A percentile compares a stretch with the other conserved stretches of the same genome.
phyloP scores from a whole-genome alignment of 2,329 filamentous ascomycete species.

The Neopestalotiopsis sp. region DNA sequence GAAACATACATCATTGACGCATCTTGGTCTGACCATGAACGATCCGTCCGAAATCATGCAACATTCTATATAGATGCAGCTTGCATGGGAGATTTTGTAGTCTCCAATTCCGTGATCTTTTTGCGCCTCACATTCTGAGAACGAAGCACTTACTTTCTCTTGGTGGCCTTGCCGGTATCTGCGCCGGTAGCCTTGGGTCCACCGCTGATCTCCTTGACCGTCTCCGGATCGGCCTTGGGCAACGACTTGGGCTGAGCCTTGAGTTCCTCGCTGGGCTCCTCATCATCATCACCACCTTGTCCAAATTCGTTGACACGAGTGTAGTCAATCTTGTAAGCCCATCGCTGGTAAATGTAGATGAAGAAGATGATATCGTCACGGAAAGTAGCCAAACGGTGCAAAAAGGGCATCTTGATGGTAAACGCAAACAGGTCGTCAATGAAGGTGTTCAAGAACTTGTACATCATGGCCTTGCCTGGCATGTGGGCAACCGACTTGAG shows the following conservation, averaged over 20 bases:
- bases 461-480: conserved; percentile 94
- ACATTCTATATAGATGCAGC: background rate
- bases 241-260: conserved; percentile 44
- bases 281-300: conserved; percentile 96
- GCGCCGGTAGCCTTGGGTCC: conserved; percentile 54
- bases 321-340: conserved; percentile 91
- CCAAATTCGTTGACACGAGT: conserved; percentile 96
- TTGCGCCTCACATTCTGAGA: background rate
- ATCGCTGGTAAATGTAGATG: conserved; percentile 93
- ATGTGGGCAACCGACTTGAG: conserved; percentile 96
- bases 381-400: conserved; percentile 90
- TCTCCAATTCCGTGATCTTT: no score
- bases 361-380: conserved; percentile 98
- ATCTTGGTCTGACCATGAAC: background rate
- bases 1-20: background rate
- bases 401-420: conserved; percentile 97
- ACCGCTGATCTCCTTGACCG: conserved; percentile 37
- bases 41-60: background rate
- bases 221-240: conserved; percentile 28
- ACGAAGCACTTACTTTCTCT: conserved; percentile 46
- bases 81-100: background rate
- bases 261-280: conserved; percentile 63
- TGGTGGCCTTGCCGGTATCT: conserved; percentile 52
- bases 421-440: conserved; percentile 99
- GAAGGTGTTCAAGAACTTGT: conserved; percentile 98